These are phyloP conservation scores for Fusarium torreyae DNA, from an alignment of 2,329 filamentous ascomycete genomes.

Conservation along the genomic window DNA sequence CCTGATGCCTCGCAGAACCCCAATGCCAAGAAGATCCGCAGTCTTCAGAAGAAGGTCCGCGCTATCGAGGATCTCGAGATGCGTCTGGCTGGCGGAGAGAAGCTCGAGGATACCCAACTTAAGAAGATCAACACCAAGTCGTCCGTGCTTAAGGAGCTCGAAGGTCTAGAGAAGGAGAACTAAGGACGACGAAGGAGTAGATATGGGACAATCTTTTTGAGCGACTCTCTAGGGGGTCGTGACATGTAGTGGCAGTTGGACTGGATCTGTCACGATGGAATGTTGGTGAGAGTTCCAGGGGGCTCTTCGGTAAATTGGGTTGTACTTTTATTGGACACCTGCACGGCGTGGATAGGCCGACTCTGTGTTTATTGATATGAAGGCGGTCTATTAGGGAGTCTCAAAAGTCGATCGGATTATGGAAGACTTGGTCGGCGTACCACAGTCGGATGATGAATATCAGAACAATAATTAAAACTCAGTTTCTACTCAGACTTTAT, in stretches of 20 bases:
- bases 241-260: conserved; percentile 20
- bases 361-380: conserved; percentile 27
- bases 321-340: conserved; percentile 43
- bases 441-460: conserved; percentile 32
- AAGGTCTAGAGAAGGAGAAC: conserved; percentile 63
- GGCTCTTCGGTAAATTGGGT: conserved; percentile 26
- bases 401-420: conserved; percentile 39
- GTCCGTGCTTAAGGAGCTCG: conserved; percentile 86
- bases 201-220: conserved; percentile 12
- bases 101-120: conserved; percentile 97
- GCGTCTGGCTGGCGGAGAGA: conserved; percentile 93
- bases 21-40: conserved; percentile 95
- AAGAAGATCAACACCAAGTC: conserved; percentile 97
- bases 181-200: conserved; percentile 22
- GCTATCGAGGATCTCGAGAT: conserved; percentile 99
- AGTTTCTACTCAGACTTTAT: conserved; percentile 3
- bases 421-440: conserved; percentile 31
- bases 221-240: conserved; percentile 10
- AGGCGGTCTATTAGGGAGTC: conserved; percentile 22
- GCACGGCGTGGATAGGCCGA: conserved; percentile 32
- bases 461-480: conserved; percentile 26
- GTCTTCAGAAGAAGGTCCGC: conserved; percentile 95
- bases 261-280: conserved; percentile 22
- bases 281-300: conserved; percentile 25
- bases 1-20: conserved; percentile 70